Percentiles rank a stretch among this genome's conserved stretches.
phyloP scores from a whole-genome alignment of 257 asterid genomes.

The Nicotiana paniculata region DNA sequence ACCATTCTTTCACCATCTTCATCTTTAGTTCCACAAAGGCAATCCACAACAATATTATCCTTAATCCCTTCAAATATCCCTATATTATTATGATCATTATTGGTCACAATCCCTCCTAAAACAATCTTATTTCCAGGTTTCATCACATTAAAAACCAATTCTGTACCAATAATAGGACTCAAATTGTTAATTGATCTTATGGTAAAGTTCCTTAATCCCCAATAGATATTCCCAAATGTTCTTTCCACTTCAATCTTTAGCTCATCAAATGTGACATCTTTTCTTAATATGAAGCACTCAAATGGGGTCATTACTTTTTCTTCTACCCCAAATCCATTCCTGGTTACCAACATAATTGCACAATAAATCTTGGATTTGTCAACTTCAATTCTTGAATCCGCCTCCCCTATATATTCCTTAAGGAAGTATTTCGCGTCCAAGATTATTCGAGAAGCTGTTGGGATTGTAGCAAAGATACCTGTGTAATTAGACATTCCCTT shows the following conservation, averaged over 20 bases:
- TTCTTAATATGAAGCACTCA: conserved; percentile 40
- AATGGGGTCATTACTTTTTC: conserved; percentile 33
- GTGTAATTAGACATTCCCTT: not conserved
- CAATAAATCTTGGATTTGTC: conserved; percentile 39
- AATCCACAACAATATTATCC: conserved; percentile 40
- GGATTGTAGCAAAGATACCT: conserved; percentile 28
- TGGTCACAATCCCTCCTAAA: conserved; percentile 28
- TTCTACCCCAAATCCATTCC: not conserved
- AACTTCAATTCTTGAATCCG: conserved; percentile 4
- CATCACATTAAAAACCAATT: conserved; percentile 44
- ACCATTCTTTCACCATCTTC: conserved; percentile 95
- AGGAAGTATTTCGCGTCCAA: conserved; percentile 57
- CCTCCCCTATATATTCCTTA: conserved; percentile 41
- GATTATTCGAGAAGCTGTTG: conserved; percentile 60
- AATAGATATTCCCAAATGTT: conserved; percentile 49
- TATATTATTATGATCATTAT: conserved; percentile 9
- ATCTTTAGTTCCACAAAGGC: conserved; percentile 62
- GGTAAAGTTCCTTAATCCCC: conserved; percentile 39
- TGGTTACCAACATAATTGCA: conserved; percentile 20
- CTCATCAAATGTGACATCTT: conserved; percentile 45
- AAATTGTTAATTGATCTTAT: conserved; percentile 28
- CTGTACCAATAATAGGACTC: conserved; percentile 27
- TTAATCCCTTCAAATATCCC: conserved; percentile 22
- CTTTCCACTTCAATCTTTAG: conserved; percentile 52
- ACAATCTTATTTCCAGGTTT: conserved; percentile 43